phyloP scores from a whole-genome alignment of 768 basidiomycete genomes.

The Suillus plorans region DNA sequence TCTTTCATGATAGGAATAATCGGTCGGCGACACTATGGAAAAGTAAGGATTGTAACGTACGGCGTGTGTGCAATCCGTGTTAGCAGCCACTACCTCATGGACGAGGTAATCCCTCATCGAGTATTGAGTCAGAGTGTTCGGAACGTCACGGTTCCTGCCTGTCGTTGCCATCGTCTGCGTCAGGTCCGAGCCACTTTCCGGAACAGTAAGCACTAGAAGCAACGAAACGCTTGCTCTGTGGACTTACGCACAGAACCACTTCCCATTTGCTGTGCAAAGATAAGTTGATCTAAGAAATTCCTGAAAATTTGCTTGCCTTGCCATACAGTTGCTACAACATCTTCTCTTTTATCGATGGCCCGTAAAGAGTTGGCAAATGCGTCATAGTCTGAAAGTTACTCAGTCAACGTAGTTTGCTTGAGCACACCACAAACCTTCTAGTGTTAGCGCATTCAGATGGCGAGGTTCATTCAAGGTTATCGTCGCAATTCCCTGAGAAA shows the following conservation, averaged over 20 bases:
- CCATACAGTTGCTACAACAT: slow-evolving; percentile 66
- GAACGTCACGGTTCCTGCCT: slow-evolving; percentile 10
- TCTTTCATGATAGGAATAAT: slow-evolving; percentile 32
- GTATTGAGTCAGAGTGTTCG: slow-evolving; percentile 11
- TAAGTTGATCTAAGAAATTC: neutral
- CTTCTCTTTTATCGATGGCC: slow-evolving; percentile 56
- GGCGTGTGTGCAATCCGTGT: slow-evolving; percentile 62
- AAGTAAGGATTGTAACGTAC: slow-evolving; percentile 35
- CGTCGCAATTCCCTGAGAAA: slow-evolving; percentile 62
- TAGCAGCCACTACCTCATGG: slow-evolving; percentile 45
- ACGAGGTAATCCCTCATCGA: slow-evolving; percentile 47
- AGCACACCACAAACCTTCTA: slow-evolving; percentile 39
- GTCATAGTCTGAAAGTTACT: slow-evolving; percentile 52
- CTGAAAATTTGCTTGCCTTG: slow-evolving; percentile 46
- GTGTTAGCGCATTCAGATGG: slow-evolving; percentile 58
- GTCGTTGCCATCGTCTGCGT: slow-evolving; percentile 22
- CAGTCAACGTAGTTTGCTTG: neutral
- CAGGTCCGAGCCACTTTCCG: slow-evolving; percentile 58
- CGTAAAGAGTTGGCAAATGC: slow-evolving; percentile 58
- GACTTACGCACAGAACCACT: slow-evolving; percentile 76
- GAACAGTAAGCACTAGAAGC: neutral
- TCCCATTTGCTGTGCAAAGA: slow-evolving; percentile 50
- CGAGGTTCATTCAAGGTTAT: slow-evolving; percentile 65
- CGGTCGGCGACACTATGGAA: neutral
- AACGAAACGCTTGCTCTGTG: neutral